Evolutionary conservation across 2,329 filamentous ascomycete species (phyloP).

Genomic region (Blastomyces emzantsi): DNA sequence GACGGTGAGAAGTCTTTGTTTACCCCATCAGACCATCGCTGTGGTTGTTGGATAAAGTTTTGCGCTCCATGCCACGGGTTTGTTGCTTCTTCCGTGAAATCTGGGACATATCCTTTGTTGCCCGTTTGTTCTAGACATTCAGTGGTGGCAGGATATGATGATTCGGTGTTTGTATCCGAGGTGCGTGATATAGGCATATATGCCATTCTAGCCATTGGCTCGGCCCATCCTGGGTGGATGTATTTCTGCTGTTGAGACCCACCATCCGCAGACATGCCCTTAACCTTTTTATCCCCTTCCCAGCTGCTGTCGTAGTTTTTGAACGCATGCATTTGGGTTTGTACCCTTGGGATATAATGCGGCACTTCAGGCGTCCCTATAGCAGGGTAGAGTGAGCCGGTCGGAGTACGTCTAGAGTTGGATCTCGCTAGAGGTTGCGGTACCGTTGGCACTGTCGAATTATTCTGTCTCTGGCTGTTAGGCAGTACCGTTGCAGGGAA

Average conservation of each 20-base stretch:
- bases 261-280: not conserved
- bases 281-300: not conserved
- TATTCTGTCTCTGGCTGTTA: not conserved
- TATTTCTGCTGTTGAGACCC: not conserved
- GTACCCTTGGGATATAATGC: not conserved
- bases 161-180: not conserved
- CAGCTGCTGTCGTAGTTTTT: not conserved
- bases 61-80: not conserved
- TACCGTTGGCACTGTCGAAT: not conserved
- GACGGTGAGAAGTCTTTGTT: not conserved
- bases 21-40: not conserved
- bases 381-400: not conserved
- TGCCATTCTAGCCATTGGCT: not conserved
- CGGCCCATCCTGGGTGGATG: not conserved
- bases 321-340: not conserved
- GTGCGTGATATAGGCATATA: not conserved
- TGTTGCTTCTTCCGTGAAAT: not conserved
- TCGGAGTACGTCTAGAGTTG: not conserved
- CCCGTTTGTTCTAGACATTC: not conserved
- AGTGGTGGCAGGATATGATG: not conserved
- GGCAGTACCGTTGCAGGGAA: not conserved
- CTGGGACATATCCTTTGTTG: not conserved
- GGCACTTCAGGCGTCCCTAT: not conserved
- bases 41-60: constrained; percentile 3
- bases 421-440: not conserved